These are phyloP conservation scores for Otatea glauca DNA, from an alignment of 176 grass and related monocot species.

Conservation along the genomic window DNA sequence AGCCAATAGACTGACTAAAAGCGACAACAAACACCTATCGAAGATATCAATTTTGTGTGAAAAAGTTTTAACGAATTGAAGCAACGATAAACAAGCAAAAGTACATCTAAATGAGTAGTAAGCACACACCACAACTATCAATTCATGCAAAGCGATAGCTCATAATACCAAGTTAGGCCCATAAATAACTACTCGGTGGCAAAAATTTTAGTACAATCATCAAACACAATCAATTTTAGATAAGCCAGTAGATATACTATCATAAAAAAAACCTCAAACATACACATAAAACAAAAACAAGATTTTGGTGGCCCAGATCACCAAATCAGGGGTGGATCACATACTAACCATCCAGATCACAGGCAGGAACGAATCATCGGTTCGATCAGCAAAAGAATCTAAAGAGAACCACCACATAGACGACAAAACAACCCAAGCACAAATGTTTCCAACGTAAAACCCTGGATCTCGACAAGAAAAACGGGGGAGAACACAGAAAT, in stretches of 20 bases:
- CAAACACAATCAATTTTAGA: constrained; percentile 10
- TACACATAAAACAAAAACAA: not conserved
- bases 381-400: not conserved
- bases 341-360: constrained; percentile 23
- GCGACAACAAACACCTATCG: not conserved
- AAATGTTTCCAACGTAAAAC: not conserved
- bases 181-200: not conserved
- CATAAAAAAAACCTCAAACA: not conserved
- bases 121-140: not conserved
- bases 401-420: not conserved
- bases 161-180: not conserved
- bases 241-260: not conserved
- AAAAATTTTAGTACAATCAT: not conserved
- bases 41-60: not conserved
- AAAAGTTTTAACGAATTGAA: not conserved
- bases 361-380: not conserved
- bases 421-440: not conserved
- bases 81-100: not conserved
- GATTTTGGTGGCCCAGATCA: constrained; percentile 10
- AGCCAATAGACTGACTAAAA: not conserved
- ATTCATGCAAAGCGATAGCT: not conserved
- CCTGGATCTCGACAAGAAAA: constrained; percentile 33
- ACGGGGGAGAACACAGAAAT: not conserved
- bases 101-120: not conserved
- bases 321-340: constrained; percentile 23